A percentile compares a stretch with the other conserved stretches of the same genome.
phyloP scores from a whole-genome alignment of 2,329 filamentous ascomycete species.

The Amauroascus verrucosus region DNA sequence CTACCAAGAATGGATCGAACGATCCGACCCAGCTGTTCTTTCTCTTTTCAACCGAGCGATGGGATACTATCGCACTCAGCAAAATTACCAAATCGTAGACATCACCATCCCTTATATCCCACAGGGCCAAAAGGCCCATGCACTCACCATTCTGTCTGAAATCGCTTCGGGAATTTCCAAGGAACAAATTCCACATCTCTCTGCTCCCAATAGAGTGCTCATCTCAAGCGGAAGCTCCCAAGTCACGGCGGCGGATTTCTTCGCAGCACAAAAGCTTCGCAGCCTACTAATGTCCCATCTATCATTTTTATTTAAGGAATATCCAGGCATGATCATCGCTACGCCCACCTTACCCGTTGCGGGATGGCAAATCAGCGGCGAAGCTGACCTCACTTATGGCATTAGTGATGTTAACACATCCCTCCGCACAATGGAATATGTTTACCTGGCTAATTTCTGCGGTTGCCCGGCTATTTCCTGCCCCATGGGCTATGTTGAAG shows the following conservation, averaged over 20 bases:
- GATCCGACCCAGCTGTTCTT: constrained; percentile 54
- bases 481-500: constrained; percentile 61
- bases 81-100: constrained; percentile 37
- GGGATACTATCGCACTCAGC: constrained; percentile 38
- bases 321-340: constrained; percentile 68
- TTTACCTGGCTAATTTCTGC: constrained; percentile 72
- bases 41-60: constrained; percentile 53
- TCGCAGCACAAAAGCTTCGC: constrained; percentile 63
- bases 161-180: constrained; percentile 44
- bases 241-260: constrained; percentile 57
- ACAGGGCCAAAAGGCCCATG: constrained; percentile 67
- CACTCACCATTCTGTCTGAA: constrained; percentile 66
- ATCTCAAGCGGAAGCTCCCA: constrained; percentile 51
- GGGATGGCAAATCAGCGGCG: constrained; percentile 62
- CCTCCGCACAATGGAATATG: constrained; percentile 73
- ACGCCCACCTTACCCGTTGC: constrained; percentile 66
- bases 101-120: constrained; percentile 48
- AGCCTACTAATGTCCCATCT: constrained; percentile 70
- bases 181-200: constrained; percentile 48
- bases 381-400: constrained; percentile 52
- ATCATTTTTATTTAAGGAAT: constrained; percentile 54
- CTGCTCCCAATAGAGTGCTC: constrained; percentile 59
- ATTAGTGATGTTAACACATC: constrained; percentile 62
- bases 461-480: constrained; percentile 66
- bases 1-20: constrained; percentile 57